These are phyloP conservation scores for Fraxinus pennsylvanica DNA, from an alignment of 257 asterid genomes.

Conservation along the genomic window DNA sequence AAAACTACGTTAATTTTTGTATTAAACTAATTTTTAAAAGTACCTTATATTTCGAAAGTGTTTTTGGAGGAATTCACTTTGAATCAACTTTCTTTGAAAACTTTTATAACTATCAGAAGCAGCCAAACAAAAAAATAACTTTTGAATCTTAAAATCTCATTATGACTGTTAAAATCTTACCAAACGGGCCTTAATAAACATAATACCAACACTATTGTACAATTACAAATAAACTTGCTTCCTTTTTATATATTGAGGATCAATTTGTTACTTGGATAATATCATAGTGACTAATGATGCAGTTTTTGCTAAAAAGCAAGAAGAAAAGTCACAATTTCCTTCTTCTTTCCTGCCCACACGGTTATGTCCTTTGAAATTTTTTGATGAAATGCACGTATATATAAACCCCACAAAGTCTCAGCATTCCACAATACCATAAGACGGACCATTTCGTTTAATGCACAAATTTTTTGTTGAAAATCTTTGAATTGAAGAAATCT, in stretches of 20 bases:
- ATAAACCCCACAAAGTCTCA: slow-evolving; percentile 29
- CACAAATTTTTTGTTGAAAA: background rate
- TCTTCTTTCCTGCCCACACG: slow-evolving; percentile 40
- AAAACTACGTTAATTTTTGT: no score
- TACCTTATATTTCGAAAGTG: no score
- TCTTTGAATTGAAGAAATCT: slow-evolving; percentile 6
- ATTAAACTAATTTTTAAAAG: no score
- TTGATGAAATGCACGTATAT: slow-evolving; percentile 32
- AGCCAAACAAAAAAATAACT: no score
- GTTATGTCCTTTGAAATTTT: background rate
- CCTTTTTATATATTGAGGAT: background rate
- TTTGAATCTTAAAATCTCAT: no score
- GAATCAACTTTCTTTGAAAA: no score
- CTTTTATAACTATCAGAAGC: no score
- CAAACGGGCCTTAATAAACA: no score
- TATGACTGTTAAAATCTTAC: no score
- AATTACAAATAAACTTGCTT: background rate
- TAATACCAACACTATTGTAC: no score
- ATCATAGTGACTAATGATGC: background rate
- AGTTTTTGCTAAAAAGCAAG: slow-evolving; percentile 20
- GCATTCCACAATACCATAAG: slow-evolving; percentile 23
- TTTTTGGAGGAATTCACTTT: no score
- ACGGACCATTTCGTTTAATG: slow-evolving; percentile 17
- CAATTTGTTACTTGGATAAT: background rate
- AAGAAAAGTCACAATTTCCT: slow-evolving; percentile 78